These are phyloP conservation scores for Colletotrichum shisoi DNA, from an alignment of 2,329 filamentous ascomycete genomes.

Conservation along the genomic window DNA sequence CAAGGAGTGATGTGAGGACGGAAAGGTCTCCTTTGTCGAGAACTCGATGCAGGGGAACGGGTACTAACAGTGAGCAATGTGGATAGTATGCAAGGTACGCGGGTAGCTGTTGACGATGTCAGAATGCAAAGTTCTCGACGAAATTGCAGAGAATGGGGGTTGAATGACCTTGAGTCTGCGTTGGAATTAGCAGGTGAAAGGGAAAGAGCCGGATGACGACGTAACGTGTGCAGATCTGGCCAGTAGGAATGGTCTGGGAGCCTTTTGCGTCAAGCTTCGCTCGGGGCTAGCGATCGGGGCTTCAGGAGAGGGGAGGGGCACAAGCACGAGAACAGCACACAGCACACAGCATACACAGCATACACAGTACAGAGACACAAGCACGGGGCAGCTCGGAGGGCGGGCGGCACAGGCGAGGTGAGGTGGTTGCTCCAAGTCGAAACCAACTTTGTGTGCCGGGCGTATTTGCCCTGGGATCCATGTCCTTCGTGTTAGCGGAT, in stretches of 20 bases:
- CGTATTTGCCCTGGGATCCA: conserved; percentile 37
- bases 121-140: conserved; percentile 28
- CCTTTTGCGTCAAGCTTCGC: conserved; percentile 40
- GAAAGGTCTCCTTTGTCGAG: neutral
- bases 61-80: conserved; percentile 27
- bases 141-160: conserved; percentile 27
- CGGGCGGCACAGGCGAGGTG: neutral
- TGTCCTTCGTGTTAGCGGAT: conserved; percentile 37
- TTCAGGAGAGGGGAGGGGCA: conserved; percentile 42
- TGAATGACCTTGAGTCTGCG: conserved; percentile 34
- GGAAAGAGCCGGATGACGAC: conserved; percentile 39
- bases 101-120: conserved; percentile 34
- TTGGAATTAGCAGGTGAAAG: conserved; percentile 40
- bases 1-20: conserved; percentile 14
- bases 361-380: neutral
- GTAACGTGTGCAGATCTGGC: conserved; percentile 40
- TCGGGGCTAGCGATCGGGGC: conserved; percentile 34
- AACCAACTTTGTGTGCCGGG: conserved; percentile 32
- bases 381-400: conserved; percentile 2
- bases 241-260: conserved; percentile 37
- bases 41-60: conserved; percentile 14
- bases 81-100: conserved; percentile 14
- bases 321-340: conserved; percentile 21
- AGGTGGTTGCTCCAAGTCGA: conserved; percentile 18
- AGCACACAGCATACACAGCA: neutral